A percentile compares a stretch with the other conserved stretches of the same genome.
Conservation (phyloP, 495 filamentous ascomycete genomes). For the Sordaria brevicollis region DNA sequence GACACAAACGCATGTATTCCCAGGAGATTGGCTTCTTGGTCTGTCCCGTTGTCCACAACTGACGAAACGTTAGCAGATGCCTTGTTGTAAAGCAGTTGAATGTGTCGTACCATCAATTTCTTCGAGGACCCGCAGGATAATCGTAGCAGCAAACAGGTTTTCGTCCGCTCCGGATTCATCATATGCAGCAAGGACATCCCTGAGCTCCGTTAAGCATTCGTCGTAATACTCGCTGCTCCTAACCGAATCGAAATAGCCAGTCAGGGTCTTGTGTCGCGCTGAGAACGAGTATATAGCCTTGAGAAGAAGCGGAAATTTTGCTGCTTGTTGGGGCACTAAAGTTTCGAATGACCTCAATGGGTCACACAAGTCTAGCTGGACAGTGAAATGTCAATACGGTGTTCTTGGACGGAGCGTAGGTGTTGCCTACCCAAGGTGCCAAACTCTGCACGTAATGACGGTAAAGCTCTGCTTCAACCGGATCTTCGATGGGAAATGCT, state of each 20-base stretch:
- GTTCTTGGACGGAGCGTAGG: neutral
- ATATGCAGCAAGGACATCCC: slow-evolving; percentile 34
- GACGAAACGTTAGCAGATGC: neutral
- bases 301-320: slow-evolving; percentile 39
- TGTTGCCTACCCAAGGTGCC: slow-evolving; percentile 35
- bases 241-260: slow-evolving; percentile 31
- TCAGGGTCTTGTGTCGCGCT: slow-evolving; percentile 43
- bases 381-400: neutral
- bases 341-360: slow-evolving; percentile 42
- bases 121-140: slow-evolving; percentile 51
- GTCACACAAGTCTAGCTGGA: slow-evolving; percentile 49
- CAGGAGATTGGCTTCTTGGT: slow-evolving; percentile 37
- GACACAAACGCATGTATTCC: slow-evolving; percentile 39
- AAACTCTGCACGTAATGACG: slow-evolving; percentile 39
- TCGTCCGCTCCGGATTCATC: slow-evolving; percentile 45
- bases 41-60: slow-evolving; percentile 28
- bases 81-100: slow-evolving; percentile 1
- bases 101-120: slow-evolving; percentile 44
- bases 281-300: slow-evolving; percentile 51
- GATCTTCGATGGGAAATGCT: slow-evolving; percentile 25
- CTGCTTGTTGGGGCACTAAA: slow-evolving; percentile 41
- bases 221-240: slow-evolving; percentile 40
- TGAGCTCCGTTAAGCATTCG: slow-evolving; percentile 40
- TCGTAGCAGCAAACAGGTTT: slow-evolving; percentile 49
- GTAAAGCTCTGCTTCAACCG: slow-evolving; percentile 31